These are phyloP conservation scores for Kodamaea plutei DNA, from an alignment of 1,139 yeast species.

Conservation along the genomic window DNA sequence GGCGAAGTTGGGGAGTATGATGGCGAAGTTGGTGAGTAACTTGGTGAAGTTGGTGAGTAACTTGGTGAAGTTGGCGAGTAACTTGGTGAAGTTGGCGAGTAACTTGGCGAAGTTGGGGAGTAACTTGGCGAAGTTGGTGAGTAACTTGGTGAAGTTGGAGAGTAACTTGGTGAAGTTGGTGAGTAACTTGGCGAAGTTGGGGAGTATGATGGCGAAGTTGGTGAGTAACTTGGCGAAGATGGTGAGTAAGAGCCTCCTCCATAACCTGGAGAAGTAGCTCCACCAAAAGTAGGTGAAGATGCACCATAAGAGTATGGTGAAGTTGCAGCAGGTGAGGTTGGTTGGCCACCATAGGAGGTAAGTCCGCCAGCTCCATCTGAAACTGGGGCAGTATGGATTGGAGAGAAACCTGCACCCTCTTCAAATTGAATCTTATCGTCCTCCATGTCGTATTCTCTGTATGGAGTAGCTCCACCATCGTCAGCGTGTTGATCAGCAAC, in stretches of 20 bases:
- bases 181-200: slow-evolving; percentile 75
- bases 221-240: slow-evolving; percentile 47
- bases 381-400: slow-evolving; percentile 83
- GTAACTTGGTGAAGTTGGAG: slow-evolving; percentile 74
- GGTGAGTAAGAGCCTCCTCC: slow-evolving; percentile 45
- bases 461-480: slow-evolving; percentile 95
- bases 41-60: slow-evolving; percentile 71
- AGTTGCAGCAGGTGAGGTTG: slow-evolving; percentile 50
- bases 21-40: slow-evolving; percentile 75
- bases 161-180: slow-evolving; percentile 68
- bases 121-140: slow-evolving; percentile 73
- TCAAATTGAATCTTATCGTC: slow-evolving; percentile 73
- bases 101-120: slow-evolving; percentile 67
- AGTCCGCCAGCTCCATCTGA: slow-evolving; percentile 85
- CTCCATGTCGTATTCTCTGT: slow-evolving; percentile 75
- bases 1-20: slow-evolving; percentile 51
- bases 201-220: slow-evolving; percentile 51
- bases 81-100: slow-evolving; percentile 71
- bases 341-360: slow-evolving; percentile 81
- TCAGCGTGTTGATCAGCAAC: slow-evolving; percentile 28
- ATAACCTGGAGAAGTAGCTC: slow-evolving; percentile 63
- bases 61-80: slow-evolving; percentile 70
- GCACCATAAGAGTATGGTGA: slow-evolving; percentile 50
- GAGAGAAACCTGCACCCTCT: slow-evolving; percentile 89
- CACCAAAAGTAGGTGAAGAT: slow-evolving; percentile 49